Evolutionary conservation across 2,329 filamentous ascomycete genomes (phyloP), one percentile per base, ranked within the genome.

Genomic region (Talaromyces albobiverticillius): DNA sequence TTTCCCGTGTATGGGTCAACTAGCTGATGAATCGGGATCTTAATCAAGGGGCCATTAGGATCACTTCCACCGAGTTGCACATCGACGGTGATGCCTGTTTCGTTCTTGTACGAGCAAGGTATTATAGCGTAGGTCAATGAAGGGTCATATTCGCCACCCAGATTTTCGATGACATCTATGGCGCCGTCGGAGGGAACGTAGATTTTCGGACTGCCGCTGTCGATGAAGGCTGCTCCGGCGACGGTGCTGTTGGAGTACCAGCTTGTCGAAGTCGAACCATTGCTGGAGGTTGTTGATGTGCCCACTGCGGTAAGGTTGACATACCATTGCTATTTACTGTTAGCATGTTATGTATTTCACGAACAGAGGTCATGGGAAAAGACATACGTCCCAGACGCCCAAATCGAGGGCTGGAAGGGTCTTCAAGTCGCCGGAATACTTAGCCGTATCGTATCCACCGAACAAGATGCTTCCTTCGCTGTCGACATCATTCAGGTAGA

Each of bases 391-490:
- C n/a, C 18, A 46, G 16, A 9, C 11, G 20, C 10, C 45, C 4
- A 10, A 6, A 14, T 20, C 13, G 18, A 46, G 16, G 2, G 32
- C 25, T 3, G 32, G 14, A 10, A 46, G 6, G n/a, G 26, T 46
- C 18, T 46, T 16, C 18, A 50, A 26, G 10, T 50, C 47, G 14
- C 47, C 47, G 10, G 18, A 25, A 26, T 38, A 50, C 26, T 50
- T 50, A 20, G 47, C 32, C 18, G 22, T 50, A 20, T 50, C 47
- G 10, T 50, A 50, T 38, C 47, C 47, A 9, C 47, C 47, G 18
- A 50, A 50, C 13, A 50, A 40, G 36, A 50, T 50, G 20, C 36
- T 50, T 40, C 32, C 32, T 50, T 41, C n/a, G 5, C 22, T 40
- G 14, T 41, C 47, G 25, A 38, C 22, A 14, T 50, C 32, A 32